phyloP scores from a whole-genome alignment of 768 basidiomycete species.

The Termitomyces sp. region DNA sequence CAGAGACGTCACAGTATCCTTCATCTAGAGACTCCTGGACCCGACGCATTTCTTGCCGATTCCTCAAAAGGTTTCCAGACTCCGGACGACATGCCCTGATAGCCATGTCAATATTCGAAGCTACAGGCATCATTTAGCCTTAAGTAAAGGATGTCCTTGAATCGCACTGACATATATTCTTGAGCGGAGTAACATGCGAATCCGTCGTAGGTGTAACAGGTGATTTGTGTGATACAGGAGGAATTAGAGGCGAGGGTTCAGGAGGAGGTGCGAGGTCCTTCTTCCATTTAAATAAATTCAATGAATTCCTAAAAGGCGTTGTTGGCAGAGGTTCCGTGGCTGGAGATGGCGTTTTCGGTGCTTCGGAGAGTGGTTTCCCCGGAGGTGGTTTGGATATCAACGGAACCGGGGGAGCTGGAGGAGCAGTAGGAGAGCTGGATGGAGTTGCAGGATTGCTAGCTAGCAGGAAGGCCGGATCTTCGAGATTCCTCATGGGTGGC shows the following conservation, averaged over 20 bases:
- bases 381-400: slow-evolving; percentile 9
- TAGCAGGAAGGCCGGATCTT: background rate
- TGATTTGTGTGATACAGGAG: slow-evolving; percentile 10
- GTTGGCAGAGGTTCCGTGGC: slow-evolving; percentile 3
- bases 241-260: slow-evolving; percentile 15
- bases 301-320: slow-evolving; percentile 12
- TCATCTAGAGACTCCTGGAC: slow-evolving; percentile 77
- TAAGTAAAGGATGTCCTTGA: background rate
- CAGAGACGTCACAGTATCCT: slow-evolving; percentile 80
- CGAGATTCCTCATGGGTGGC: slow-evolving; percentile 10
- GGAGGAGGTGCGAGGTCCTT: slow-evolving; percentile 6
- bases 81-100: slow-evolving; percentile 73
- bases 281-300: slow-evolving; percentile 9
- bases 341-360: background rate
- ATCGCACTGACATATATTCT: slow-evolving; percentile 37
- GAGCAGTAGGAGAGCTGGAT: slow-evolving; percentile 4
- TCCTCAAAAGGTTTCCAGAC: slow-evolving; percentile 55
- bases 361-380: slow-evolving; percentile 5
- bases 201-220: slow-evolving; percentile 13
- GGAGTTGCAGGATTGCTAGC: slow-evolving; percentile 10
- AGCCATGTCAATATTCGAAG: slow-evolving; percentile 67
- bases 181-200: slow-evolving; percentile 33
- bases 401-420: slow-evolving; percentile 4
- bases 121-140: slow-evolving; percentile 27
- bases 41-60: slow-evolving; percentile 63